Evolutionary conservation across 2,329 filamentous ascomycete genomes (phyloP).

Genomic region (Xylariaceae sp.): DNA sequence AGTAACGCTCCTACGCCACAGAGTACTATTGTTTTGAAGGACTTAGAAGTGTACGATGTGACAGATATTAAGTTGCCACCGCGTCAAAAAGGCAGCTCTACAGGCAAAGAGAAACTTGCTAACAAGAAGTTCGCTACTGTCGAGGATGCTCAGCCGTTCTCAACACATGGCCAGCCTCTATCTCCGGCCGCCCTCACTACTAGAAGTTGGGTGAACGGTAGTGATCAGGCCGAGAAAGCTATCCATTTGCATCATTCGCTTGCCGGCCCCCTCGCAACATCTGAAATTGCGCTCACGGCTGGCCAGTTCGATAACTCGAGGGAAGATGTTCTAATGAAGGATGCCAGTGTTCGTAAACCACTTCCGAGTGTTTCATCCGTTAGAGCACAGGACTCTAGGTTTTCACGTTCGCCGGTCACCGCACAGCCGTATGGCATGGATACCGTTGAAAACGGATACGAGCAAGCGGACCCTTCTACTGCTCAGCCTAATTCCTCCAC

Average conservation of each 20-base stretch:
- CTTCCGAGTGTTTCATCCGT: conserved; percentile 11
- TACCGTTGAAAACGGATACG: not conserved
- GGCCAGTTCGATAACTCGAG: not conserved
- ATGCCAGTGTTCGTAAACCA: conserved; percentile 11
- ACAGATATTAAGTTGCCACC: conserved; percentile 15
- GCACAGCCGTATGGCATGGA: not conserved
- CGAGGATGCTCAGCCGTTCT: not conserved
- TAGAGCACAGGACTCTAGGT: not conserved
- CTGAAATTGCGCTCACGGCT: not conserved
- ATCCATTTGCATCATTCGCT: not conserved
- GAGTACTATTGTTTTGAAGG: conserved; percentile 18
- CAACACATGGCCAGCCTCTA: not conserved
- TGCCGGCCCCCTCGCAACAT: not conserved
- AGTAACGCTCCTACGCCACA: not conserved
- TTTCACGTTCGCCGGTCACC: not conserved
- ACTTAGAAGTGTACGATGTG: conserved; percentile 25
- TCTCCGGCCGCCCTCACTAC: not conserved
- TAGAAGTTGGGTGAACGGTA: not conserved
- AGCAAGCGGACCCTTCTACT: not conserved
- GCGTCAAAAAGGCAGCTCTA: not conserved
- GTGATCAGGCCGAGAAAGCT: not conserved
- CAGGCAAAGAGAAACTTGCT: not conserved
- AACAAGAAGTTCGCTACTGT: not conserved
- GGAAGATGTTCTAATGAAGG: not conserved
- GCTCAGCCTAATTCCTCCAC: not conserved